Base-by-base conservation (phyloP, 805 yeast species). In the Kuraishia borneana region DNA sequence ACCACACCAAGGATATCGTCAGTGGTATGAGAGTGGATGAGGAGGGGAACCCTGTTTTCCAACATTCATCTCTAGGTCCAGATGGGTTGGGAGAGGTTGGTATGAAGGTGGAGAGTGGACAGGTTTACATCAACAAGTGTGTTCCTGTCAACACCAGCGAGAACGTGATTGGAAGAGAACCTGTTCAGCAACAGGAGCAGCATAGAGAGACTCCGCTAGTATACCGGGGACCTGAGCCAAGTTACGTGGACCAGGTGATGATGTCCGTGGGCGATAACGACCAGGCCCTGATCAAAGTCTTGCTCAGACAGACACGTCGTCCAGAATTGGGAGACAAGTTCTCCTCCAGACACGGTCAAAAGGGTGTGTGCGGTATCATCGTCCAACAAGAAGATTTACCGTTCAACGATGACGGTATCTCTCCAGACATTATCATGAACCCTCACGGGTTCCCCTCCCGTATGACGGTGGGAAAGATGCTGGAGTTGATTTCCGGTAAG, bases 391-490 rank as follows among this genome's bases (percentile, higher is more conserved):
- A 89, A 47, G 98, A 89, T 51, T 68, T 89, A 69, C 98, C 98
- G 10, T 89, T 89, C 60, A 84, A 78, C 52, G 97, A 92, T 47
- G 72, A 77, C 38, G 98, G 98, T 53, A 72, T 92, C 18, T 66
- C 75, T 3, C 98, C 98, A 0, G 98, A 89, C 61, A 88, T 89
- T 43, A 89, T 89, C 50, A 89, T 89, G 96, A 89, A 89, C 53
- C 98, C 98, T 2, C 98, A 89, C 57, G 98, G 96, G 64, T 92
- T 89, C 79, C 98, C 98, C 42, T 89, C 97, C 23, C 94, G 98
- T 72, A 92, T 92, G 98, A 92, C 98, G 26, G 97, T 92, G 14
- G 98, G 98, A 39, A 92, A 92, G 60, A 89, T 92, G 97, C 76
- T 92, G 44, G 98, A 92, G 58, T 68, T 89, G 41, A 82, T 92